phyloP scores from a whole-genome alignment of 306 rosid species.

The Cercis canadensis region DNA sequence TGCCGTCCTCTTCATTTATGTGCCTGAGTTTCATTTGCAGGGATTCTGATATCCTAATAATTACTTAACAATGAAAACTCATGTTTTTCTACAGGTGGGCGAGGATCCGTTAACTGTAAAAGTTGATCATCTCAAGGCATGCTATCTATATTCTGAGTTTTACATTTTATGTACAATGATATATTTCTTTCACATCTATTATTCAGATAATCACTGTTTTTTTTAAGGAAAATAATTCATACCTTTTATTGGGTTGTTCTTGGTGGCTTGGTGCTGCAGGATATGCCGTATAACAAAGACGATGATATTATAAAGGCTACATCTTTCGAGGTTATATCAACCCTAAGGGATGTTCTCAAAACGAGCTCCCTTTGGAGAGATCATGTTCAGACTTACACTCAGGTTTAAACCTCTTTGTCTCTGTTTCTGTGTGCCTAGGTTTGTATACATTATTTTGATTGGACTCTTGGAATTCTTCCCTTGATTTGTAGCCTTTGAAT shows the following conservation, averaged over 20 bases:
- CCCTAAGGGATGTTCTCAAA: conserved; percentile 93
- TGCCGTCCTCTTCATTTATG: conserved; percentile 16
- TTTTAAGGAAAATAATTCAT: neutral
- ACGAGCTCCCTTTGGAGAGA: conserved; percentile 99
- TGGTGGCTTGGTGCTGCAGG: conserved; percentile 59
- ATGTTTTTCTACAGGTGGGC: conserved; percentile 62
- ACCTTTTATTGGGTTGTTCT: conserved; percentile 28
- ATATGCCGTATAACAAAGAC: conserved; percentile 87
- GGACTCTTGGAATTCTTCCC: too few relatives aligned
- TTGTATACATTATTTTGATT: too few relatives aligned
- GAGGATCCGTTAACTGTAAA: conserved; percentile 98
- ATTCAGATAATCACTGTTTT: conserved; percentile 4
- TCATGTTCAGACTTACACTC: conserved; percentile 94
- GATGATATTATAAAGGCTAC: conserved; percentile 96
- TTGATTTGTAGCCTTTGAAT: too few relatives aligned
- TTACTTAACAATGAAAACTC: conserved; percentile 10
- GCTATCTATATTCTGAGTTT: conserved; percentile 15
- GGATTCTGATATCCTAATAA: conserved; percentile 13
- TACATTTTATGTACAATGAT: neutral
- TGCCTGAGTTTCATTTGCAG: conserved; percentile 27
- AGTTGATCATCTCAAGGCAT: conserved; percentile 98
- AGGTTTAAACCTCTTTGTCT: conserved; percentile 56
- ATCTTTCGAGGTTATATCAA: conserved; percentile 94
- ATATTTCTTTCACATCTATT: conserved; percentile 21
- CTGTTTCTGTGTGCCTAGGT: neutral